phyloP scores from a whole-genome alignment of 352 stramenopile species.

The Globisporangium parvum region DNA sequence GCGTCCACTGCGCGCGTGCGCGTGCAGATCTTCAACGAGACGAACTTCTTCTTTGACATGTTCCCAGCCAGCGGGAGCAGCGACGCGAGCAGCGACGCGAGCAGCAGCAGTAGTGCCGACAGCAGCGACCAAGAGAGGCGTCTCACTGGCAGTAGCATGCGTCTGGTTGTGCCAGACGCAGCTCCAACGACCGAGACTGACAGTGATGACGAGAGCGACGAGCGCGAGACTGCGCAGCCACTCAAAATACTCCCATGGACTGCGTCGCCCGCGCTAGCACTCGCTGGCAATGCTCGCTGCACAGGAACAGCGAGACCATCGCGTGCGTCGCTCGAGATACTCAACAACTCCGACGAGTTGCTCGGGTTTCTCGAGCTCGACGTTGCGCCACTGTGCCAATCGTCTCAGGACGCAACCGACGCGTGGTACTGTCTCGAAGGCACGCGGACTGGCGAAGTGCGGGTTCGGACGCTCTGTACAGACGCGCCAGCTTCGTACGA shows the following conservation, averaged over 20 bases:
- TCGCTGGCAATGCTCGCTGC: neutral
- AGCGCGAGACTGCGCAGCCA: neutral
- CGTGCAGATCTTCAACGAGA: slow-evolving; percentile 63
- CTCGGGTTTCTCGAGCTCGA: slow-evolving; percentile 54
- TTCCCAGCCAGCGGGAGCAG: slow-evolving; percentile 29
- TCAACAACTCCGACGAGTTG: slow-evolving; percentile 38
- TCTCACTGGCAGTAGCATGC: neutral
- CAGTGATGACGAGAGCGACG: slow-evolving; percentile 24
- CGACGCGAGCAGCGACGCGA: slow-evolving; percentile 5
- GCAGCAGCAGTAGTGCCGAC: slow-evolving; percentile 8
- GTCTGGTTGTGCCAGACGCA: neutral
- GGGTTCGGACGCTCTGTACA: slow-evolving; percentile 53
- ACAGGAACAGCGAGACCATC: neutral
- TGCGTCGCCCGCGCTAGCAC: neutral
- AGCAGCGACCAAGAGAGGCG: neutral
- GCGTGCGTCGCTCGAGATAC: neutral
- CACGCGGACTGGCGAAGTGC: slow-evolving; percentile 50
- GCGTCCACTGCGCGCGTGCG: slow-evolving; percentile 6
- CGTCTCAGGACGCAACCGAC: slow-evolving; percentile 35
- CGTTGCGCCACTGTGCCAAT: slow-evolving; percentile 27
- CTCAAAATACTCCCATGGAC: neutral
- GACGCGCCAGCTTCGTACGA: slow-evolving; percentile 16
- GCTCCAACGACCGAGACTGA: slow-evolving; percentile 11
- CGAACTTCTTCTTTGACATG: slow-evolving; percentile 86
- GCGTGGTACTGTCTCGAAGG: slow-evolving; percentile 51